A percentile compares a stretch with the other conserved stretches of the same genome.
Conservation (phyloP, 345 rosid genomes). For the Ricinus communis region DNA sequence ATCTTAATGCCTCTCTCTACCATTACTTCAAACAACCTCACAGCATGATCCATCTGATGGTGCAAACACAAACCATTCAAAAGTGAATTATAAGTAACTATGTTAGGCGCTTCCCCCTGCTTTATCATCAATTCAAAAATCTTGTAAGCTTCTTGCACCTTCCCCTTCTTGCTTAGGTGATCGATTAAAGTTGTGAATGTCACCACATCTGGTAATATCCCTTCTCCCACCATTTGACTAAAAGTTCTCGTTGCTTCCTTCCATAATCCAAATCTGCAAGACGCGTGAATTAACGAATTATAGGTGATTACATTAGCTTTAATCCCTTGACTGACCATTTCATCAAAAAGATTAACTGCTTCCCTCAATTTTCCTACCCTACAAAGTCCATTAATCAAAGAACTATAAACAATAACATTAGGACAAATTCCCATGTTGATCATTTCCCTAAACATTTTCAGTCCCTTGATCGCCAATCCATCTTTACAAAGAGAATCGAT, state of each 20-base stretch:
- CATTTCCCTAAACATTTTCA: no score
- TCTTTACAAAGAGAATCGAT: no score
- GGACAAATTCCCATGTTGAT: no score
- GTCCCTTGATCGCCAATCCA: no score
- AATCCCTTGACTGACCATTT: no score
- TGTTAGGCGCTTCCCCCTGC: conserved; percentile 17
- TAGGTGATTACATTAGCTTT: conserved; percentile 10
- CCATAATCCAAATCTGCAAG: conserved; percentile 22
- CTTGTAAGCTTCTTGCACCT: neutral
- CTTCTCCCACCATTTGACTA: conserved; percentile 23
- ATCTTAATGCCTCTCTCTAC: no score
- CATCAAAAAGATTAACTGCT: no score
- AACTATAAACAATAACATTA: no score
- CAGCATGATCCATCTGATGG: conserved; percentile 30
- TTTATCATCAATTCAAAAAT: neutral
- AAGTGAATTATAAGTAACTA: conserved; percentile 29
- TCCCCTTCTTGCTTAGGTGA: no score
- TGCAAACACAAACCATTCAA: conserved; percentile 35
- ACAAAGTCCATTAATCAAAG: no score
- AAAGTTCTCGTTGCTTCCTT: conserved; percentile 11
- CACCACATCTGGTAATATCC: conserved; percentile 22
- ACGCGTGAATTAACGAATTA: conserved; percentile 20
- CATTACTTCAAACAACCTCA: conserved; percentile 12
- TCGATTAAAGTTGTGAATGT: no score
- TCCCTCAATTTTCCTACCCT: no score